Evolutionary conservation across 768 basidiomycete species (phyloP), one percentile per base, ranked within the genome.

Genomic region (Leucosporidium yakuticum): DNA sequence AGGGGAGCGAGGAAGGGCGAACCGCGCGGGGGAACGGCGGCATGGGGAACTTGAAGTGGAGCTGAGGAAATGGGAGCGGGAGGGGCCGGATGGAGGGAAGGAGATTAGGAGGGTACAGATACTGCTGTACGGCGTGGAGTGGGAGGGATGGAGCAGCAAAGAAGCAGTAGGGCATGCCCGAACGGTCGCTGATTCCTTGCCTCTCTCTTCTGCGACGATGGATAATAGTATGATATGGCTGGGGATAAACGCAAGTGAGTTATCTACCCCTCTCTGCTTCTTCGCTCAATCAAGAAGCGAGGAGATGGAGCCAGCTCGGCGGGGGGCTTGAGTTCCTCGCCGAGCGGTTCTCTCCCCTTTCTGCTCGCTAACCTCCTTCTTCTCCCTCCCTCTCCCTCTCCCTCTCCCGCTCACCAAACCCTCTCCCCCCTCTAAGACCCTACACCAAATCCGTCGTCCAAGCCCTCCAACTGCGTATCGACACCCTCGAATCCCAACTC

Each of bases 381-480:
- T n/a, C n/a, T 27, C 51, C 51, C 51, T n/a, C 51, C 39, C 39
- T 44, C 36, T 12, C 27, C 15, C 9, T 12, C 54, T 63, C n/a
- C 23, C 31, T 20, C 29, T 15, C 7, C 8, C 31, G 56, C 25
- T 36, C 31, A 34, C 31, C 15, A 31, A 15, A 15, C 25, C 54
- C 31, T 27, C 17, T 7, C 7, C 8, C 17, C 17, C 54, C 25
- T 29, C 25, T 8, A 5, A 55, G 56, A 34, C 56, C 56, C 31
- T 57, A 34, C 56, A 57, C 56, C 17, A 57, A 57, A 36, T 32
- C 56, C 8, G 56, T 57, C 14, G 56, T 58, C 1, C 20, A 8
- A 23, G 70, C 70, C 2, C 67, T 71, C 66, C 70, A 71, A 50
- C 66, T 62, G 21, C 63, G 70, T 17, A 71, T 71, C 70, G 70